These are phyloP conservation scores for Colletotrichum sp. DNA, from an alignment of 2,329 filamentous ascomycete genomes.

Conservation along the genomic window DNA sequence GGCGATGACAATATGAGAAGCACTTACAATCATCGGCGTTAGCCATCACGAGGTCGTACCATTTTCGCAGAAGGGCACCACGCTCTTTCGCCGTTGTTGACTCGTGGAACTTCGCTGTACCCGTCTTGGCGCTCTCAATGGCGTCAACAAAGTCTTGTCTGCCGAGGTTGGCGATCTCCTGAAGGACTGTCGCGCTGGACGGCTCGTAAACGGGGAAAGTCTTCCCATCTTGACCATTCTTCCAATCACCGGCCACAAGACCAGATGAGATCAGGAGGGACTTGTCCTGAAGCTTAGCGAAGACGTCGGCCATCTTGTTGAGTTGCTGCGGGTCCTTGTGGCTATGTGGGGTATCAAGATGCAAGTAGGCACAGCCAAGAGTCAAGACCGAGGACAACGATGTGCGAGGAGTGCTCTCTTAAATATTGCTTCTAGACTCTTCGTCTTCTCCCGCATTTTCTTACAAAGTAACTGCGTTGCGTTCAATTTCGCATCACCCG, in stretches of 20 bases:
- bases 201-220: conserved; percentile 60
- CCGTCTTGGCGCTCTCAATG: conserved; percentile 38
- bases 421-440: background rate
- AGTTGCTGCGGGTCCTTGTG: background rate
- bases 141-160: conserved; percentile 30
- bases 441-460: too few relatives aligned
- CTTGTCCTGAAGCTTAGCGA: background rate
- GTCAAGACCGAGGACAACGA: background rate
- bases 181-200: conserved; percentile 52
- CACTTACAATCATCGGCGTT: conserved; percentile 32
- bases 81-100: conserved; percentile 39
- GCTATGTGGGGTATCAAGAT: background rate
- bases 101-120: conserved; percentile 39
- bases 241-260: conserved; percentile 49
- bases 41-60: conserved; percentile 37
- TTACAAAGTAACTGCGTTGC: background rate
- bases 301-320: background rate
- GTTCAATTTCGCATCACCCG: background rate
- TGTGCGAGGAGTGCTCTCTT: background rate
- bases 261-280: background rate
- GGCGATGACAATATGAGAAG: too few relatives aligned
- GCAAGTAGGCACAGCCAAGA: background rate
- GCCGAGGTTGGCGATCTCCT: conserved; percentile 50
- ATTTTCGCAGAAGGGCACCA: conserved; percentile 35
- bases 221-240: conserved; percentile 46